Evolutionary conservation across 225 moss, liverwort and hornwort species (phyloP).

Genomic region (Antitrichia curtipendula): DNA sequence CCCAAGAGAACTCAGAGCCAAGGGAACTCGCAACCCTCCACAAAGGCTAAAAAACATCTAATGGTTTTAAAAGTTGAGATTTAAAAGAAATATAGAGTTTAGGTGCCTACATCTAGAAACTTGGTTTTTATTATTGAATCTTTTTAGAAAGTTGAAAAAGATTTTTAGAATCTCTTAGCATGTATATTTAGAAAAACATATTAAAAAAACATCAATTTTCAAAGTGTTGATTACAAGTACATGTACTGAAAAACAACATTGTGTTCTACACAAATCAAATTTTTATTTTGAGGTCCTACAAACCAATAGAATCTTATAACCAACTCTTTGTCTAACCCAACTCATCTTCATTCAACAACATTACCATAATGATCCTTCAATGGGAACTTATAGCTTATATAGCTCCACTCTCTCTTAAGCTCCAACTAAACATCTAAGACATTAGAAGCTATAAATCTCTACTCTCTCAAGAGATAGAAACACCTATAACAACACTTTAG

Average conservation of each 20-base stretch:
- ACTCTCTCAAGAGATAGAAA: neutral
- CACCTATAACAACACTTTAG: neutral
- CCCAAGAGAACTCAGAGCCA: too few relatives aligned
- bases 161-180: neutral
- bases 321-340: neutral
- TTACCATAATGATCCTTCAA: neutral
- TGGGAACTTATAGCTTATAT: neutral
- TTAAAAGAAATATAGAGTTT: accelerated
- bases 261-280: accelerated
- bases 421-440: neutral
- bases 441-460: neutral
- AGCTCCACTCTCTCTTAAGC: neutral
- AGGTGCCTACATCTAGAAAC: neutral
- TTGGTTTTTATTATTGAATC: neutral
- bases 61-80: neutral
- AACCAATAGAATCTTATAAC: neutral
- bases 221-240: neutral
- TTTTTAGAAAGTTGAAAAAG: neutral
- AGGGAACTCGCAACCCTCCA: too few relatives aligned
- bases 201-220: neutral
- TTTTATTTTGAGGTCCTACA: accelerated
- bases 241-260: accelerated
- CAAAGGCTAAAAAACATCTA: too few relatives aligned
- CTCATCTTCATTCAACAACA: neutral
- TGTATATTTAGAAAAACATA: neutral